phyloP scores from a whole-genome alignment of 1,139 yeast genomes.

The Debaryomyces psychrophilus region DNA sequence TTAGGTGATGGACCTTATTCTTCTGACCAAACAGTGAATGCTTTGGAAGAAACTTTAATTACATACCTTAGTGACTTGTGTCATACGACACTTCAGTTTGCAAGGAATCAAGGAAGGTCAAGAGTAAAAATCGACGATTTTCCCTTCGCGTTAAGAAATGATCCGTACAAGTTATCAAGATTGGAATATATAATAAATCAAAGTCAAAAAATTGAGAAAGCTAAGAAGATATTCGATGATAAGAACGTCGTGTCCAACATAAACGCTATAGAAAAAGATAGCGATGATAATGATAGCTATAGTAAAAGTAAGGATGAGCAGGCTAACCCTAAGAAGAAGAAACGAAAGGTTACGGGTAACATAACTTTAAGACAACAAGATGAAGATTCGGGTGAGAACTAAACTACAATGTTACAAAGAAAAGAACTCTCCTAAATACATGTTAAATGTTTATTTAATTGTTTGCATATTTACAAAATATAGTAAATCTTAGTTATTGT shows the following conservation, averaged over 20 bases:
- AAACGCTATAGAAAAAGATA: slow-evolving; percentile 13
- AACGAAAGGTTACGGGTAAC: slow-evolving; percentile 12
- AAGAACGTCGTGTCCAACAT: slow-evolving; percentile 23
- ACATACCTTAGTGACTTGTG: slow-evolving; percentile 71
- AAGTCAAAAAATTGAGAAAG: slow-evolving; percentile 75
- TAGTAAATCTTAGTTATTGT: slow-evolving; percentile 14
- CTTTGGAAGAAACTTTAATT: slow-evolving; percentile 81
- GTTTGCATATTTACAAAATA: slow-evolving; percentile 2
- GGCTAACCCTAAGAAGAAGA: slow-evolving; percentile 12
- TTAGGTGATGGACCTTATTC: slow-evolving; percentile 87
- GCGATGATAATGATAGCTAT: slow-evolving; percentile 15
- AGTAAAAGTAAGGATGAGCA: slow-evolving; percentile 15
- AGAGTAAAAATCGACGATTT: slow-evolving; percentile 87
- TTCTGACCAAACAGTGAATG: slow-evolving; percentile 72
- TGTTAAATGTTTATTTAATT: slow-evolving; percentile 3
- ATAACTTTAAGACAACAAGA: slow-evolving; percentile 6
- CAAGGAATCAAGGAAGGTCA: slow-evolving; percentile 52
- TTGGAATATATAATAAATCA: slow-evolving; percentile 76
- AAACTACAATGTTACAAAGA: not conserved
- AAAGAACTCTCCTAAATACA: not conserved
- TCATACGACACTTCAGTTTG: slow-evolving; percentile 26
- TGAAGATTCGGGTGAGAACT: slow-evolving; percentile 10
- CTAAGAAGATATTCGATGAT: slow-evolving; percentile 80
- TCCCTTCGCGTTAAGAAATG: slow-evolving; percentile 81
- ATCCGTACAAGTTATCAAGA: slow-evolving; percentile 82